Conservation (phyloP, 352 stramenopile genomes). For the Phytophthora podocarpi region DNA sequence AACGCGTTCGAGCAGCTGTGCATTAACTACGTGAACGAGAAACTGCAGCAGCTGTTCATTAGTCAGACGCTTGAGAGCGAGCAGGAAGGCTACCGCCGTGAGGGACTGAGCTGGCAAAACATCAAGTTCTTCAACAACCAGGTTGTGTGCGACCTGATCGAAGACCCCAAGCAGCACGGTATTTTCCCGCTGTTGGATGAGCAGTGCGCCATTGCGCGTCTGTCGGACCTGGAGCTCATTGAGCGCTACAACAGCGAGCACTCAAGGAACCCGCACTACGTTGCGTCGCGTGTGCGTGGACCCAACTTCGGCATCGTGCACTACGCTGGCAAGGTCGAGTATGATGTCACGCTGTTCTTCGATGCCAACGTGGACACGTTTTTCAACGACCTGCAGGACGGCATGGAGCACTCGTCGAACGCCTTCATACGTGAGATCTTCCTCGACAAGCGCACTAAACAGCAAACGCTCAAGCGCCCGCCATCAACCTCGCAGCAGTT, state of each 20-base stretch:
- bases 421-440: conserved; percentile 82
- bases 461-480: conserved; percentile 85
- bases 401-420: conserved; percentile 76
- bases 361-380: conserved; percentile 88
- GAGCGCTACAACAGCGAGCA: conserved; percentile 79
- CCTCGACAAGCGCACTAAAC: conserved; percentile 73
- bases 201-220: conserved; percentile 72
- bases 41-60: conserved; percentile 89
- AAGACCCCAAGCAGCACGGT: conserved; percentile 80
- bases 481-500: conserved; percentile 88
- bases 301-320: conserved; percentile 83
- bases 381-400: conserved; percentile 80
- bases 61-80: conserved; percentile 81
- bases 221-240: conserved; percentile 79
- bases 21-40: conserved; percentile 93
- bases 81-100: conserved; percentile 79
- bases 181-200: conserved; percentile 87
- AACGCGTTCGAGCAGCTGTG: conserved; percentile 92
- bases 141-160: conserved; percentile 88
- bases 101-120: conserved; percentile 77
- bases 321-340: conserved; percentile 88
- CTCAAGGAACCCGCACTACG: conserved; percentile 74
- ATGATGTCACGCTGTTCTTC: conserved; percentile 86
- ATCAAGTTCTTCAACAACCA: conserved; percentile 91
- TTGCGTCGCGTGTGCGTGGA: conserved; percentile 69